phyloP scores from a whole-genome alignment of 306 rosid genomes.

The Sophora flavescens region DNA sequence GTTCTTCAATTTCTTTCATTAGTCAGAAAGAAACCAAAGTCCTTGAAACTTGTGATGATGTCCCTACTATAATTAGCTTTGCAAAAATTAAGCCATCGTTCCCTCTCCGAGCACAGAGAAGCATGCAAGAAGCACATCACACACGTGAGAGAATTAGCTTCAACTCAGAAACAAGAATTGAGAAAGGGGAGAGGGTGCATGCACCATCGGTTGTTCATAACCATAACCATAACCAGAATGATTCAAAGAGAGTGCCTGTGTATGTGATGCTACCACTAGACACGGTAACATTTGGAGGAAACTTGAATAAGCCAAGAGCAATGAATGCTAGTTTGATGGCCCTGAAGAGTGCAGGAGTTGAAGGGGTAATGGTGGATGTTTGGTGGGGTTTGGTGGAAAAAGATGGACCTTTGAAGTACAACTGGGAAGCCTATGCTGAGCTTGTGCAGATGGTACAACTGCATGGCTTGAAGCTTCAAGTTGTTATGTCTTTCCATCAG shows the following conservation, averaged over 20 bases:
- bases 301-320: constrained; percentile 74
- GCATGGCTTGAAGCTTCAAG: constrained; percentile 94
- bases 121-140: constrained; percentile 50
- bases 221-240: constrained; percentile 35
- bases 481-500: constrained; percentile 98
- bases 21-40: constrained; percentile 60
- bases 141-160: constrained; percentile 9
- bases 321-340: constrained; percentile 97
- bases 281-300: constrained; percentile 80
- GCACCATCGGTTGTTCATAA: constrained; percentile 47
- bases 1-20: constrained; percentile 71
- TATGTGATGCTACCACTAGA: constrained; percentile 92
- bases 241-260: constrained; percentile 71
- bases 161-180: constrained; percentile 42
- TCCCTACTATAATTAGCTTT: constrained; percentile 48
- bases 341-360: constrained; percentile 86
- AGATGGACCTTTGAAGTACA: constrained; percentile 83
- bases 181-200: constrained; percentile 67
- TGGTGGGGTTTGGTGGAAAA: constrained; percentile 99
- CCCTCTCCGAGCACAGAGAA: constrained; percentile 53
- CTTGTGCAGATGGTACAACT: constrained; percentile 86
- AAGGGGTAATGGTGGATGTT: constrained; percentile 97
- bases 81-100: constrained; percentile 53
- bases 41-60: constrained; percentile 55
- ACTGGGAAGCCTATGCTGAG: constrained; percentile 92